These are phyloP conservation scores for Blastobotrys robertii DNA, from an alignment of 805 yeast genomes.

Conservation along the genomic window DNA sequence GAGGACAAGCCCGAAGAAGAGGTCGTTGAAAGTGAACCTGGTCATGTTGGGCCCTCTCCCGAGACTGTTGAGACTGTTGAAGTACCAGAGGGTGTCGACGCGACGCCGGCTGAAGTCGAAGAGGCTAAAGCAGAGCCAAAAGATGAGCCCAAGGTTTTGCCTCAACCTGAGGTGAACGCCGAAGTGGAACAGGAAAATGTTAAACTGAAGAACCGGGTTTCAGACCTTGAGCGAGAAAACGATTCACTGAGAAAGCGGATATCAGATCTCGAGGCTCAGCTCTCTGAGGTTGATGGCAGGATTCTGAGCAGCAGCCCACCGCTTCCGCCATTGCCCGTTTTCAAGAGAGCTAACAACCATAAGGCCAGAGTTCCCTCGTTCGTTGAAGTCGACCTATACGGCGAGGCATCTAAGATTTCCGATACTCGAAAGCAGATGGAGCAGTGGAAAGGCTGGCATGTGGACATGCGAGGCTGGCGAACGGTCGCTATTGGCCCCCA, in stretches of 20 bases:
- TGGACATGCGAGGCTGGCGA: conserved; percentile 81
- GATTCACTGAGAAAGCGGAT: conserved; percentile 28
- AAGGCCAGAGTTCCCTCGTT: conserved; percentile 18
- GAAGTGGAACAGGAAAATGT: conserved; percentile 28
- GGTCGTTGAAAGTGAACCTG: conserved; percentile 5
- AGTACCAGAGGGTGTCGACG: conserved; percentile 13
- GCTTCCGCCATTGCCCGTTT: conserved; percentile 3
- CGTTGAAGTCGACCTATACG: conserved; percentile 29
- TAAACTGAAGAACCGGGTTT: conserved; percentile 26
- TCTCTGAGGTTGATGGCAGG: conserved; percentile 11
- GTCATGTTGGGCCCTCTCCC: conserved; percentile 11
- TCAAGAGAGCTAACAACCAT: neutral
- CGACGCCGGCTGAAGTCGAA: conserved; percentile 4
- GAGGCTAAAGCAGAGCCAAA: conserved; percentile 5
- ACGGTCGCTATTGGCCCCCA: conserved; percentile 57
- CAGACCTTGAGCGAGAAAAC: conserved; percentile 30
- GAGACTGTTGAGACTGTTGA: conserved; percentile 13
- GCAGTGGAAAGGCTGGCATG: conserved; percentile 77
- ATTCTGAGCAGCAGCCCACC: conserved; percentile 18
- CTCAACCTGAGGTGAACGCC: neutral
- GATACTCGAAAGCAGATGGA: conserved; percentile 38
- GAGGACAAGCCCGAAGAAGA: conserved; percentile 5
- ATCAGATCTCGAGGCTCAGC: conserved; percentile 6
- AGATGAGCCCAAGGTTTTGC: conserved; percentile 7
- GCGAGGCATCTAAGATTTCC: conserved; percentile 45